Conservation (phyloP, 345 rosid species). For the Lenwebbia sp. region DNA sequence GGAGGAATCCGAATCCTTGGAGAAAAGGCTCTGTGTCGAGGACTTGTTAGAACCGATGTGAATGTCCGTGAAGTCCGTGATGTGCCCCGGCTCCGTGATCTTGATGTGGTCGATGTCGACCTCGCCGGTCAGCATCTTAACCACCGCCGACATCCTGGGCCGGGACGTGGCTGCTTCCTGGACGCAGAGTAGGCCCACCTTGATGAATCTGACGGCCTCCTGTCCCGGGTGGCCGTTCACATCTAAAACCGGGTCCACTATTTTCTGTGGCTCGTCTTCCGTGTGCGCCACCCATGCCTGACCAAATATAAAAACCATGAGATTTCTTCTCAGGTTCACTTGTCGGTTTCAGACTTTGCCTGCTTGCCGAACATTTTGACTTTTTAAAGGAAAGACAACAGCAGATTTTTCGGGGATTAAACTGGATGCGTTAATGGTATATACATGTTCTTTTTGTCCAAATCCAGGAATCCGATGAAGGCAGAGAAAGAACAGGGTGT, state of each 20-base stretch:
- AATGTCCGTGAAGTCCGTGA: slow-evolving; percentile 35
- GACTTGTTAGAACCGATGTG: slow-evolving; percentile 13
- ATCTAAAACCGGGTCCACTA: slow-evolving; percentile 32
- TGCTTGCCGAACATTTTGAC: neutral
- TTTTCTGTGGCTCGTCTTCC: slow-evolving; percentile 4
- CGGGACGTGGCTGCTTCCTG: slow-evolving; percentile 40
- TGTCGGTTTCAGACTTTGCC: neutral
- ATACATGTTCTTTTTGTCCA: neutral
- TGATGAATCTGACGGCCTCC: slow-evolving; percentile 31
- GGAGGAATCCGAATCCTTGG: slow-evolving; percentile 1
- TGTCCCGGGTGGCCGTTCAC: slow-evolving; percentile 17
- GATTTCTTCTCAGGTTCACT: neutral
- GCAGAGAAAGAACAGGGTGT: neutral
- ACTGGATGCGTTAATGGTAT: neutral
- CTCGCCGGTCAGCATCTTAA: slow-evolving; percentile 25
- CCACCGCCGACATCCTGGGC: slow-evolving; percentile 33
- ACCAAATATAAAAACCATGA: neutral
- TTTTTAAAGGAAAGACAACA: neutral
- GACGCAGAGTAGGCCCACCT: slow-evolving; percentile 45
- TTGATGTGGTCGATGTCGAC: slow-evolving; percentile 2
- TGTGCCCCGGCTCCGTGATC: slow-evolving; percentile 34
- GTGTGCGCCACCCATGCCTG: slow-evolving; percentile 50
- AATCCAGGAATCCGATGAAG: neutral
- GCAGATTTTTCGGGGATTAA: neutral
- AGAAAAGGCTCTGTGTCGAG: neutral